A percentile compares a stretch with the other conserved stretches of the same genome.
Evolutionary conservation across 1,284 basidiomycete species (phyloP).

Genomic region (Trametes versicolor): DNA sequence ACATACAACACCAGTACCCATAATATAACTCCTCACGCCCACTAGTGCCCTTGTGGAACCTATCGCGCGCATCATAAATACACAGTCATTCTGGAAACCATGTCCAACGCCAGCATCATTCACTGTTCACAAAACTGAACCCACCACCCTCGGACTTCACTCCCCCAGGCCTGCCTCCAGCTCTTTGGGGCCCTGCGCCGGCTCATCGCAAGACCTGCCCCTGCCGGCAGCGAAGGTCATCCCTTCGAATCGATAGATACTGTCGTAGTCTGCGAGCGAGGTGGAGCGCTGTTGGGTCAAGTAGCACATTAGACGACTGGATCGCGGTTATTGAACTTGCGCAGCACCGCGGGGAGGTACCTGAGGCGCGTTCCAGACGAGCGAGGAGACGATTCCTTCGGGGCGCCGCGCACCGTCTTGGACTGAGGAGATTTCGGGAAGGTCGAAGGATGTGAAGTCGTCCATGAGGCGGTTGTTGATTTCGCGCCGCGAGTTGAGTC

Average conservation of each 20-base stretch:
- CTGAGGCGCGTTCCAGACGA: background rate
- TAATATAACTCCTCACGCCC: too few species aligned
- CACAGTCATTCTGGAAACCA: too few species aligned
- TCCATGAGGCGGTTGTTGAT: slow-evolving; percentile 9
- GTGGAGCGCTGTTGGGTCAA: background rate
- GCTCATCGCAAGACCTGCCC: background rate
- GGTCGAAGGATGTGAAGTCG: slow-evolving; percentile 10
- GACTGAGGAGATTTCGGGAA: background rate
- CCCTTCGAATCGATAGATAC: background rate
- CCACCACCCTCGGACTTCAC: background rate
- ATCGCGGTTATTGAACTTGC: background rate
- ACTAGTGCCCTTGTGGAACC: too few species aligned
- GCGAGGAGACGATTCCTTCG: background rate
- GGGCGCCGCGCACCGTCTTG: background rate
- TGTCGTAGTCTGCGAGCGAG: background rate
- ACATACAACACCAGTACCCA: too few species aligned
- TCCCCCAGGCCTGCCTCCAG: background rate
- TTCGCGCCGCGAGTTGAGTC: slow-evolving; percentile 13
- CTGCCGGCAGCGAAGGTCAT: background rate
- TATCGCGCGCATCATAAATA: too few species aligned
- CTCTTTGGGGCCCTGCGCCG: background rate
- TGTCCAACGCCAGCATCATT: too few species aligned
- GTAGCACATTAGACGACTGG: background rate
- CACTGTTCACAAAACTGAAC: background rate
- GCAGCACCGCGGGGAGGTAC: background rate